Conservation (phyloP, 257 asterid species). For the Solanum okadae region DNA sequence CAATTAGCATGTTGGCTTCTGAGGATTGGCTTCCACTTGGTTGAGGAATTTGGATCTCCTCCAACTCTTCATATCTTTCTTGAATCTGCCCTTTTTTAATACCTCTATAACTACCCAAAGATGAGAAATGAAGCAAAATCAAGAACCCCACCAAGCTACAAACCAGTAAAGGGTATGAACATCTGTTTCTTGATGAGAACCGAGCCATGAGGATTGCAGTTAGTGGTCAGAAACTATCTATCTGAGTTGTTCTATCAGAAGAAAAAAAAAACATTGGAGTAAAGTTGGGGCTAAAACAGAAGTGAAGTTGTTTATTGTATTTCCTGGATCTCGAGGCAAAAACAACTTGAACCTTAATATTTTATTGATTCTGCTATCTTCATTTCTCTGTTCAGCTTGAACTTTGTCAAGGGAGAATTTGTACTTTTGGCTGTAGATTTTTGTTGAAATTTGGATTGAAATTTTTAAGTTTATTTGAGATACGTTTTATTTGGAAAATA, state of each 20-base stretch:
- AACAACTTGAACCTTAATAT: not conserved
- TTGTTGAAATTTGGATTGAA: not conserved
- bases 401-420: not conserved
- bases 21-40: not conserved
- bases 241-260: not conserved
- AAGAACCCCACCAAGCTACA: constrained; percentile 14
- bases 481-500: no score
- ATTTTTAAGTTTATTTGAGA: no score
- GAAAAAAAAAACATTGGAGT: not conserved
- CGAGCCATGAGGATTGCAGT: constrained; percentile 2
- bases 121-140: constrained; percentile 9
- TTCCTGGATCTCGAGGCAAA: constrained; percentile 3
- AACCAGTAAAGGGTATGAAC: constrained; percentile 1
- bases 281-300: not conserved
- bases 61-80: constrained; percentile 7
- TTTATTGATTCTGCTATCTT: not conserved
- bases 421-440: not conserved
- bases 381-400: not conserved
- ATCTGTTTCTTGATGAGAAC: constrained; percentile 10
- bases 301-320: not conserved
- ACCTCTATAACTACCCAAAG: not conserved
- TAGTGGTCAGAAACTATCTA: not conserved
- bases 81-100: not conserved
- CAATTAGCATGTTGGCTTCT: constrained; percentile 3
- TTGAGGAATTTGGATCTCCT: constrained; percentile 11